Evolutionary conservation across 2,329 filamentous ascomycete genomes (phyloP), one percentile per base, ranked within the genome.

Genomic region (Penicillium sp.): DNA sequence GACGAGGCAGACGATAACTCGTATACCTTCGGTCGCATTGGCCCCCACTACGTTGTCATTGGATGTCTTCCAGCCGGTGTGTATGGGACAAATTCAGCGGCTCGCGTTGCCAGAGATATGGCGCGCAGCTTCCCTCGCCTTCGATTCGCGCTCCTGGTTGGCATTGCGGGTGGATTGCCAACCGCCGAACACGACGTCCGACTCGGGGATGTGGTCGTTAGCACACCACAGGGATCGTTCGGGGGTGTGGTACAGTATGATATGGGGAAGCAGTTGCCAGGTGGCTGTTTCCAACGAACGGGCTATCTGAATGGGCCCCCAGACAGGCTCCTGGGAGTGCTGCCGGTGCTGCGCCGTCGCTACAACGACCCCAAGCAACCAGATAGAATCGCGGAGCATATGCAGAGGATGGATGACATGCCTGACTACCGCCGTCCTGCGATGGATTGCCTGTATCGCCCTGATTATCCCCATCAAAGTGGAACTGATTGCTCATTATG

Each of bases 61-160:
- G 65, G 67, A 1, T 71, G 66, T 58, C 56, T 73, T 1, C 68
- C 67, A 11, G 50, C 63, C 17, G 70, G 69, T 3, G 62, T 65
- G 51, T 67, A 67, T 49, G 71, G 71, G 8, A 68, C 60, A 3
- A 67, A 57, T 41, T 57, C 68, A 4, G 65, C 69, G 9, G 65
- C 63, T 4, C 59, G 54, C 3, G 64, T 71, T 7, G 67, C 65
- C 3, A 61, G 52, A 7, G 63, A 70, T 31, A 66, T 74, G 67
- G 48, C 56, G 21, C 44, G 63, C 38, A 72, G 54, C 17, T 73
- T 74, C 49, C 54, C 59, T 1, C 17, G 11, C 9, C 19, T 66
- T 1, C 58, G 63, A 35, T 69, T 70, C 15, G 65, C 67, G 44
- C 54, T 73, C 5, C 19, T 72, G 9, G 70, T 73, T 13, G 70